Base-by-base conservation (phyloP, 108 stramenopile genomes). In the Seminavis robusta region DNA sequence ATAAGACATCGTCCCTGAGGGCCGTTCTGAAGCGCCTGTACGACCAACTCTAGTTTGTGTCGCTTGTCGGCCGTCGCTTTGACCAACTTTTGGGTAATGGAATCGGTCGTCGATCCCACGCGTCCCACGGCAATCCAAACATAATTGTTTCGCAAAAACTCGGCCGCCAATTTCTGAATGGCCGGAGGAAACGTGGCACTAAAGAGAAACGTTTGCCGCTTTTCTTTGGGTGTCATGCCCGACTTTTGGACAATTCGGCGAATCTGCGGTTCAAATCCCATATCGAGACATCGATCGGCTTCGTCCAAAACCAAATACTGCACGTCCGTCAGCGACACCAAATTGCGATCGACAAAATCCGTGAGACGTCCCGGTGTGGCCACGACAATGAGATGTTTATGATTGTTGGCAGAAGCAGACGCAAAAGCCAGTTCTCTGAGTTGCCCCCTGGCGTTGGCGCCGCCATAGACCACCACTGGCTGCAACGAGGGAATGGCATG, bases 181-280 rank as follows among this genome's bases (percentile, higher is more conserved):
- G 98, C 98, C 20, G 98, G 97, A 58, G 74, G 73, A 71, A 98
- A 99, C 97, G 98, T 98, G 39, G 95, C 90, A 16, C 96, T 99
- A 26, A 94, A 60, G 31, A 97, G 78, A 73, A 86, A 90, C 9
- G 91, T 76, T 59, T 88, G 73, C 24, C 50, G 53, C 59, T 92
- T 94, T 55, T 89, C 72, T 41, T 93, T 92, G 23, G 73, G 62
- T 63, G 92, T 94, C 6, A 96, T 64, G 38, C 93, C 94, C 95
- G 97, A 97, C 47, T 73, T 74, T 47, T 96, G 94, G 24, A 99
- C 66, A 53, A 99, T 94, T 5, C 74, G 66, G 39, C 83, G 66
- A 29, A 98, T 91, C 63, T 97, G 95, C 4, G 95, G 94, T 25
- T 85, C 92, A 61, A 97, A 97, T 24, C 96, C 97, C 81, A 97